phyloP scores from a whole-genome alignment of 163 green algal genomes.

The Prototheca wickerhamii region DNA sequence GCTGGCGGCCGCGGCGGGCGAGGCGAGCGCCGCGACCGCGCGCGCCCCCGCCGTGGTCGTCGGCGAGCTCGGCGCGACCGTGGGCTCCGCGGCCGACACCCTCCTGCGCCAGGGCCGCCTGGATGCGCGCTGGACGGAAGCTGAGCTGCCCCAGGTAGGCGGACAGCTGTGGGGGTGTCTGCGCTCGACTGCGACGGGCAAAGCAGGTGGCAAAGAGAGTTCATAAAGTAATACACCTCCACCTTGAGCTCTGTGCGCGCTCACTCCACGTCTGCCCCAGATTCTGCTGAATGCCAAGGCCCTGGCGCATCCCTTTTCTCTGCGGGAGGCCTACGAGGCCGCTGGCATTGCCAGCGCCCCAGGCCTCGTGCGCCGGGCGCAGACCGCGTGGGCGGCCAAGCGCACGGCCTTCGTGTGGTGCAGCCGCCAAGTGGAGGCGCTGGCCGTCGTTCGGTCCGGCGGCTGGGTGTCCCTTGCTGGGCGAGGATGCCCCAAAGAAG shows the following conservation, averaged over 20 bases:
- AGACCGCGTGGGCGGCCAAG: neutral
- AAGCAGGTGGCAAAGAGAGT: neutral
- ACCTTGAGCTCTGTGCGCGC: neutral
- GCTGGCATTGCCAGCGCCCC: neutral
- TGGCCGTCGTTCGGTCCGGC: too few species aligned
- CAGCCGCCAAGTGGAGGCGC: neutral
- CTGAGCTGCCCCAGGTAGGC: neutral
- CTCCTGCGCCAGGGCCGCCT: neutral
- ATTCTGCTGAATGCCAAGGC: neutral
- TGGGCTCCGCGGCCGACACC: neutral
- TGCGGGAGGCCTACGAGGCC: neutral
- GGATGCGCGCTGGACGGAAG: neutral
- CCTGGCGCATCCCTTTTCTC: neutral
- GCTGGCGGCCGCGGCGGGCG: too few species aligned
- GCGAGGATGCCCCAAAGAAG: too few species aligned
- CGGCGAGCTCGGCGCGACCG: neutral
- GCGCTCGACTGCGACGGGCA: neutral
- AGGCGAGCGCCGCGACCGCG: too few species aligned
- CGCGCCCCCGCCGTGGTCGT: neutral
- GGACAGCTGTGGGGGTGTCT: neutral
- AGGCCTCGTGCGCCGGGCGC: neutral
- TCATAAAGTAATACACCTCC: neutral
- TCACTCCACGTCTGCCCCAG: neutral
- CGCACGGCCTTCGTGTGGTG: neutral
- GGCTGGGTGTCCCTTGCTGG: too few species aligned